These are phyloP conservation scores for Nyssa sinensis DNA, from an alignment of 148 eudicot species.

Conservation along the genomic window DNA sequence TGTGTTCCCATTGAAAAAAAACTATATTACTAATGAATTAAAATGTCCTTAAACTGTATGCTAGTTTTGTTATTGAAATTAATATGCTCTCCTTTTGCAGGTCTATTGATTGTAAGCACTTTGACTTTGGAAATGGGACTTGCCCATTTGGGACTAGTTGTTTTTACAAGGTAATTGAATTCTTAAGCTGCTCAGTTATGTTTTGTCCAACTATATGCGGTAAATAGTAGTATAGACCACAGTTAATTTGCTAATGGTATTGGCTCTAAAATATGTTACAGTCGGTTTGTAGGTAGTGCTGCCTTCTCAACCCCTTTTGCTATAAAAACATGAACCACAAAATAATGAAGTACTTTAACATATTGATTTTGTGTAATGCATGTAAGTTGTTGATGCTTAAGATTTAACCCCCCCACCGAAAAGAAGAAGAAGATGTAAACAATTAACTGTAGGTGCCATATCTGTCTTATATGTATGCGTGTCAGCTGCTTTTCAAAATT, in stretches of 20 bases:
- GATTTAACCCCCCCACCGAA: no score
- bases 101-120: conserved; percentile 96
- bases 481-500: no score
- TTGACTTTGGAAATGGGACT: conserved; percentile 88
- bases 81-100: conserved; percentile 39
- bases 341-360: no score
- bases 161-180: conserved; percentile 72
- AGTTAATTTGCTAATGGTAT: not conserved
- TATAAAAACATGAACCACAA: no score
- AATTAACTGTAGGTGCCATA: no score
- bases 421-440: no score
- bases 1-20: not conserved
- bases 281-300: not conserved
- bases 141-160: conserved; percentile 97
- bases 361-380: no score
- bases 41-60: no score
- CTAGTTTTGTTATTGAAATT: not conserved
- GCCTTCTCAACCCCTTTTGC: not conserved
- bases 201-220: not conserved
- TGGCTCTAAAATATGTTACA: no score
- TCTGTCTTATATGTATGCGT: no score
- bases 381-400: no score
- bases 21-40: not conserved
- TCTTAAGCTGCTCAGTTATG: not conserved
- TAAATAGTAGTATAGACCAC: not conserved